Percentiles rank a stretch among this genome's conserved stretches.
phyloP scores from a whole-genome alignment of 2,329 filamentous ascomycete species.

The Raffaelea arxii region DNA sequence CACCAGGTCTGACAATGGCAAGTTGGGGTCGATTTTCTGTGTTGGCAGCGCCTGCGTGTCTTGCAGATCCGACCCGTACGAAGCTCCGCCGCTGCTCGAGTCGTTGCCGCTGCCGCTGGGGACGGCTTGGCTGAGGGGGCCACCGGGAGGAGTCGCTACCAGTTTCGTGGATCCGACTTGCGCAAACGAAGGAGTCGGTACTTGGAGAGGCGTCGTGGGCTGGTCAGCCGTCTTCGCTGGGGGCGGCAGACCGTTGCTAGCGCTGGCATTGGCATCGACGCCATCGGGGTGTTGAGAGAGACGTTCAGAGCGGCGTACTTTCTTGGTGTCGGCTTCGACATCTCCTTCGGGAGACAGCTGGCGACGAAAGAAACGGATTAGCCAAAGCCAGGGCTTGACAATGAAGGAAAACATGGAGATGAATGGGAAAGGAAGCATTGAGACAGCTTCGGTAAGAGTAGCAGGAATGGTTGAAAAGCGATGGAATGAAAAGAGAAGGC shows the following conservation, averaged over 20 bases:
- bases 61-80: constrained; percentile 32
- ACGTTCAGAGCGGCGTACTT: constrained; percentile 69
- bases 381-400: background rate
- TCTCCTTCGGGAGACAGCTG: constrained; percentile 54
- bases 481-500: background rate
- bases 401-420: background rate
- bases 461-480: background rate
- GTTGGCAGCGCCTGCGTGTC: constrained; percentile 68
- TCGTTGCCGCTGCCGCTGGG: constrained; percentile 23
- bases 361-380: constrained; percentile 12
- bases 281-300: constrained; percentile 38
- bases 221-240: constrained; percentile 1
- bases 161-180: constrained; percentile 50
- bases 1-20: constrained; percentile 68
- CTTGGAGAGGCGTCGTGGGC: constrained; percentile 54
- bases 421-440: background rate
- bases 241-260: background rate
- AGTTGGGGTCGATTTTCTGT: constrained; percentile 67
- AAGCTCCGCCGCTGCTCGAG: background rate
- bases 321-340: constrained; percentile 63
- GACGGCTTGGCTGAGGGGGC: constrained; percentile 43
- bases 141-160: constrained; percentile 60
- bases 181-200: constrained; percentile 61
- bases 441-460: background rate
- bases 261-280: too few relatives aligned